These are phyloP conservation scores for Claviceps maximensis DNA, from an alignment of 2,329 filamentous ascomycete genomes.

Conservation along the genomic window DNA sequence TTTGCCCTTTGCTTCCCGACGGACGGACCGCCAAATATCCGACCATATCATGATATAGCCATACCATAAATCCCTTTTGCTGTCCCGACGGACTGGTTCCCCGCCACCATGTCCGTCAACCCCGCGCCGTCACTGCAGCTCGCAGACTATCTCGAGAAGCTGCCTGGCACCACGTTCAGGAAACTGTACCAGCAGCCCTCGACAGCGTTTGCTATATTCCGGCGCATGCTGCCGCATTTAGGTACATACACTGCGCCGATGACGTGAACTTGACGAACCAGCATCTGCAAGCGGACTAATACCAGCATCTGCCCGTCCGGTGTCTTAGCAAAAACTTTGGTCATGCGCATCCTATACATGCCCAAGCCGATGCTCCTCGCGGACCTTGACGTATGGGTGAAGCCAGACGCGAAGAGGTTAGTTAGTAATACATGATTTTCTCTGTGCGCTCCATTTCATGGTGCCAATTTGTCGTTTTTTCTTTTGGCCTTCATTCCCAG, in stretches of 20 bases:
- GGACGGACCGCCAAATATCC: neutral
- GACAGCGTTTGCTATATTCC: slow-evolving; percentile 87
- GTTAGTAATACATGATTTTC: neutral
- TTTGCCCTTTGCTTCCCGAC: neutral
- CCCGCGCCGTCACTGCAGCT: slow-evolving; percentile 41
- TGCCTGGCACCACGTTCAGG: slow-evolving; percentile 78
- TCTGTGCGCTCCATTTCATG: neutral
- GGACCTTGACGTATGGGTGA: slow-evolving; percentile 79
- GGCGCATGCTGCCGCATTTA: slow-evolving; percentile 88
- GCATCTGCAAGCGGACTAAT: neutral
- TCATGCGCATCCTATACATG: slow-evolving; percentile 91
- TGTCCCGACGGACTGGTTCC: slow-evolving; percentile 15
- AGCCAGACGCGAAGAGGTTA: slow-evolving; percentile 40
- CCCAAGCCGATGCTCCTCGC: slow-evolving; percentile 64
- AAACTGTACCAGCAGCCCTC: slow-evolving; percentile 93
- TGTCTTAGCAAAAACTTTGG: slow-evolving; percentile 70
- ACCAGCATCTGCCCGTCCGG: neutral
- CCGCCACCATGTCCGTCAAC: slow-evolving; percentile 32
- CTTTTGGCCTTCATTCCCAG: neutral
- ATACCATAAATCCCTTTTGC: neutral
- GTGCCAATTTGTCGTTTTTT: neutral
- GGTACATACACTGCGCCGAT: slow-evolving; percentile 35
- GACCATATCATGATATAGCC: slow-evolving; percentile 9
- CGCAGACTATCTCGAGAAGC: slow-evolving; percentile 85
- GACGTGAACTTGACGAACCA: neutral